These are phyloP conservation scores for Paraglomus occultum DNA, from an alignment of 192 early-diverging fungal species.

Conservation along the genomic window DNA sequence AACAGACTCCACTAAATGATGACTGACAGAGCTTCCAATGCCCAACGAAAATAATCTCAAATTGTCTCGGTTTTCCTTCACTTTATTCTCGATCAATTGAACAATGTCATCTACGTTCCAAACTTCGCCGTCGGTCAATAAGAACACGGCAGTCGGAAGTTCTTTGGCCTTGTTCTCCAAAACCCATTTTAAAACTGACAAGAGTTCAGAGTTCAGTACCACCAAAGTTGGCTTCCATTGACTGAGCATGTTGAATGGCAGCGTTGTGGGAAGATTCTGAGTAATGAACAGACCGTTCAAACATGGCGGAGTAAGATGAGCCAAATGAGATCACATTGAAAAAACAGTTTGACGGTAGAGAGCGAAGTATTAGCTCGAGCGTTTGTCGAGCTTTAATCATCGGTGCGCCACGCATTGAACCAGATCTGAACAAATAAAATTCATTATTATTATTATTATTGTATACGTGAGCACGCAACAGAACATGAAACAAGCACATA, in stretches of 20 bases:
- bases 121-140: slow-evolving; percentile 49
- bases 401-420: no score
- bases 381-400: no score
- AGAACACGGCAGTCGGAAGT: slow-evolving; percentile 42
- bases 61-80: slow-evolving; percentile 1
- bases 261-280: slow-evolving; percentile 32
- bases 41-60: slow-evolving; percentile 50
- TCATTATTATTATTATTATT: no score
- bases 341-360: no score
- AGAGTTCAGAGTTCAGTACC: no score
- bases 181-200: slow-evolving; percentile 36
- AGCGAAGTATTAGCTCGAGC: no score
- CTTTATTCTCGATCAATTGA: slow-evolving; percentile 26
- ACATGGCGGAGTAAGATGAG: slow-evolving; percentile 32
- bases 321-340: slow-evolving; percentile 58
- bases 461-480: no score
- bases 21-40: slow-evolving; percentile 46
- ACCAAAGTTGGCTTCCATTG: slow-evolving; percentile 42
- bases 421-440: no score
- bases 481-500: no score
- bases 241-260: slow-evolving; percentile 34
- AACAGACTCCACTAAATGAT: slow-evolving; percentile 50
- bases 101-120: slow-evolving; percentile 46
- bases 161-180: slow-evolving; percentile 33
- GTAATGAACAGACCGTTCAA: slow-evolving; percentile 39